Percentiles rank a stretch among this genome's conserved stretches.
These are phyloP conservation scores for Linum tenue DNA, from an alignment of 345 rosid species.

Conservation along the genomic window DNA sequence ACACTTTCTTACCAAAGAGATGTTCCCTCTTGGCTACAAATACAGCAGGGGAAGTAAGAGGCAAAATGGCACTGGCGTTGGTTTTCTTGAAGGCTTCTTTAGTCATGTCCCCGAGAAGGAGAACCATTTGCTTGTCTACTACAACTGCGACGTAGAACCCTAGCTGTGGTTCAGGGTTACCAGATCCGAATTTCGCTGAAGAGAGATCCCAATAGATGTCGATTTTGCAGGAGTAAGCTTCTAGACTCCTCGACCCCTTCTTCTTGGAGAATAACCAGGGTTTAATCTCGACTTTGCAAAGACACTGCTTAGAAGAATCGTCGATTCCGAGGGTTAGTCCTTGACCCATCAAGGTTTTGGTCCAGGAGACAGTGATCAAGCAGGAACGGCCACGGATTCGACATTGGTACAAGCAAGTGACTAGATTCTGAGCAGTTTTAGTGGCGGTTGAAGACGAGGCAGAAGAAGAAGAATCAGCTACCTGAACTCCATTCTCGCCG, in stretches of 20 bases:
- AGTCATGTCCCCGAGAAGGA: conserved; percentile 84
- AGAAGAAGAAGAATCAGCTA: conserved; percentile 73
- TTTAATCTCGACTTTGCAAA: conserved; percentile 87
- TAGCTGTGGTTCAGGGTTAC: conserved; percentile 67
- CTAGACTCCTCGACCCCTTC: conserved; percentile 80
- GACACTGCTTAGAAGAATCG: conserved; percentile 62
- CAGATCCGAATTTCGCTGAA: conserved; percentile 69
- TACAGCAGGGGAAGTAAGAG: conserved; percentile 33
- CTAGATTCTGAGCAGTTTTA: conserved; percentile 64
- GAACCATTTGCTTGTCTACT: conserved; percentile 60
- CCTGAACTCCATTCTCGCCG: conserved; percentile 84
- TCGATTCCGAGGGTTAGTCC: conserved; percentile 63
- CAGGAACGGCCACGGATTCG: conserved; percentile 55
- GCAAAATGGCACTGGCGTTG: conserved; percentile 15
- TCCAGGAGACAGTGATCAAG: conserved; percentile 73
- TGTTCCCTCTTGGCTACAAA: conserved; percentile 75
- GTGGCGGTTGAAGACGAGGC: conserved; percentile 56
- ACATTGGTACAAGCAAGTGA: conserved; percentile 64
- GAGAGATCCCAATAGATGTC: conserved; percentile 85
- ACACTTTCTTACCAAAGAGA: conserved; percentile 63
- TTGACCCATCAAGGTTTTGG: conserved; percentile 89
- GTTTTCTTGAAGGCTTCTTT: conserved; percentile 84
- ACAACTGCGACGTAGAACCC: conserved; percentile 76
- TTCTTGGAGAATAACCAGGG: conserved; percentile 90
- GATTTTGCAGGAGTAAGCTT: conserved; percentile 55